Percentiles rank a stretch among this genome's conserved stretches.
These are phyloP conservation scores for Ustilago cynodontis DNA, from an alignment of 1,284 basidiomycete species.

Conservation along the genomic window DNA sequence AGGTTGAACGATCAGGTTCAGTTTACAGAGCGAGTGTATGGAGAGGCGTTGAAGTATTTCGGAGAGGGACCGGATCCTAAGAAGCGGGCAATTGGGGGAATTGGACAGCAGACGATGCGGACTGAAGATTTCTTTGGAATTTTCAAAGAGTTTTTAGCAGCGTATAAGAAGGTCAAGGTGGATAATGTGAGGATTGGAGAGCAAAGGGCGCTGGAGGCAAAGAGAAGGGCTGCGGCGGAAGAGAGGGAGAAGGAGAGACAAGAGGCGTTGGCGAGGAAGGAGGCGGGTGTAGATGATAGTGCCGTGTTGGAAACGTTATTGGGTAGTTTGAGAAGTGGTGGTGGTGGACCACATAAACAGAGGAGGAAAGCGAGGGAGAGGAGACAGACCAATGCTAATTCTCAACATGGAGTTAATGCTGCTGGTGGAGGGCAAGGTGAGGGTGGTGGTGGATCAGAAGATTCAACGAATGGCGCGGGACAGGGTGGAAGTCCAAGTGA, in stretches of 20 bases:
- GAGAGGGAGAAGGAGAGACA: conserved; percentile 65
- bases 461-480: conserved; percentile 16
- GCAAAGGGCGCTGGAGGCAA: conserved; percentile 65
- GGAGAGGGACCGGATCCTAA: conserved; percentile 68
- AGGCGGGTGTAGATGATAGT: conserved; percentile 66
- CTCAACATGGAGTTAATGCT: conserved; percentile 9
- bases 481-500: conserved; percentile 51
- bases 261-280: conserved; percentile 64
- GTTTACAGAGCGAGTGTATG: conserved; percentile 64
- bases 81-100: conserved; percentile 61
- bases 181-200: conserved; percentile 66
- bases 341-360: conserved; percentile 59
- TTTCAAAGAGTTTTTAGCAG: conserved; percentile 67
- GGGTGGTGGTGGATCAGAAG: conserved; percentile 21
- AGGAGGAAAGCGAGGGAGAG: conserved; percentile 61
- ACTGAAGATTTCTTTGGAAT: conserved; percentile 70
- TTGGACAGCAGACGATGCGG: conserved; percentile 61
- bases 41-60: conserved; percentile 67
- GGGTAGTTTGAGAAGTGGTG: conserved; percentile 62
- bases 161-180: conserved; percentile 67
- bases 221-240: conserved; percentile 64
- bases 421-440: background rate
- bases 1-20: conserved; percentile 66
- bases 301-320: conserved; percentile 68
- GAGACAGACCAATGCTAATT: conserved; percentile 48